phyloP scores from a whole-genome alignment of 139 green algal genomes.

The Chlamydomonas applanata region DNA sequence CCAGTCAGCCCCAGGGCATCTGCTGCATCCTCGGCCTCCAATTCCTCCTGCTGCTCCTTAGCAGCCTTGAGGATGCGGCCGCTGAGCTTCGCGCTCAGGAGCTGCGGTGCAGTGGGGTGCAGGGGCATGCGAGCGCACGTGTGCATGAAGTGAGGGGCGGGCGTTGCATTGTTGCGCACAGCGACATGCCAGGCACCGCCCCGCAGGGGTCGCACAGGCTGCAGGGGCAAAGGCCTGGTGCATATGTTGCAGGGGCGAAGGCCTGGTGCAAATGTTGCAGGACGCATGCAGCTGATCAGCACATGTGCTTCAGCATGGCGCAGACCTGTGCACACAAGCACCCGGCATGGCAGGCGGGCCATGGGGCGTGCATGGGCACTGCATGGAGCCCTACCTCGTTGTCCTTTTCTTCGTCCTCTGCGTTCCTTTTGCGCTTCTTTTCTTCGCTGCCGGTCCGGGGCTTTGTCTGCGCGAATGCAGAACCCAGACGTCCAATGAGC shows the following conservation, averaged over 20 bases:
- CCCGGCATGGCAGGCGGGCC: too few species aligned
- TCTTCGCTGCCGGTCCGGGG: background rate
- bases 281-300: too few species aligned
- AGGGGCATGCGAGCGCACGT: background rate
- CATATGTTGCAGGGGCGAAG: too few species aligned
- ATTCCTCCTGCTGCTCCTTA: constrained; percentile 79
- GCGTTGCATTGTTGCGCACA: too few species aligned
- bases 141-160: background rate
- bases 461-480: too few species aligned
- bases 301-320: too few species aligned
- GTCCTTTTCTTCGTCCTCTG: constrained; percentile 32
- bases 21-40: constrained; percentile 62
- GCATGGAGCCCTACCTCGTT: constrained; percentile 14
- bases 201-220: too few species aligned
- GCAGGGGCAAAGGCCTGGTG: too few species aligned
- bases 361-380: background rate
- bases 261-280: too few species aligned
- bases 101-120: constrained; percentile 15
- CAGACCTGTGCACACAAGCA: too few species aligned
- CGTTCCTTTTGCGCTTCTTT: constrained; percentile 40
- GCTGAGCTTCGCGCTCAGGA: constrained; percentile 56
- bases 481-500: constrained; percentile 13
- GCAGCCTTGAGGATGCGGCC: constrained; percentile 79
- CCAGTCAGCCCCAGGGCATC: constrained; percentile 16
- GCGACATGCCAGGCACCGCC: too few species aligned